Evolutionary conservation across 2,329 filamentous ascomycete genomes (phyloP), one percentile per base, ranked within the genome.

Genomic region (Ophiostoma himal-ulmi): DNA sequence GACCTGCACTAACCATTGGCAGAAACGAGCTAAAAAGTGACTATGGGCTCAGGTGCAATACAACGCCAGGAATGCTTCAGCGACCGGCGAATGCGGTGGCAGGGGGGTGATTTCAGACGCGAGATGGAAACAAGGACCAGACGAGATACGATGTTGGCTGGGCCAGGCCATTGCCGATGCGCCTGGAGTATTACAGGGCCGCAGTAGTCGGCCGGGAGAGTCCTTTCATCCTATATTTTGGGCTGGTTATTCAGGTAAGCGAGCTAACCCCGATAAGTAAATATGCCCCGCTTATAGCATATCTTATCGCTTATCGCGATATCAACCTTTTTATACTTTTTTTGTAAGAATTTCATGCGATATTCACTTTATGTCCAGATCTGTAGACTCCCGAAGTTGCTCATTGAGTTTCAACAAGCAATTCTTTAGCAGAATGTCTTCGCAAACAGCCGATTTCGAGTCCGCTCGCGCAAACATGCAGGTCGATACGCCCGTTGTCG

Each of bases 281-380:
- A 11, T 26, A n/a, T 0, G 44, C 57, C 57, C 70, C 67, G 70
- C 1, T 69, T 68, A n/a, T 10, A 22, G 62, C 67, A 69, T 54
- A 22, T n/a, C 30, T 71, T 66, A 69, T 52, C 26, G 26, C 11
- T 10, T 69, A 67, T 36, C 67, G 60, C 36, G 48, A 37, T 71
- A 69, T 54, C 64, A 66, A 54, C 39, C 26, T 30, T 30, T 57
- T 57, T 26, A 57, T 26, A 26, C n/a, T 44, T 57, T 26, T 62
- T 71, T 69, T 67, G 26, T 20, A 65, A 37, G 62, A 65, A 65
- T 65, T 65, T 65, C 62, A 64, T 5, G 14, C 20, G 60, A 37
- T 5, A 37, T 64, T 20, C 13, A 22, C 57, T 62, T 36, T 34
- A 36, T 36, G 30, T 62, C 7, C 20, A 34, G 14, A 5, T 36